Evolutionary conservation across 2,329 filamentous ascomycete genomes (phyloP), one percentile per base, ranked within the genome.

Genomic region (Epichloe coenophiala): DNA sequence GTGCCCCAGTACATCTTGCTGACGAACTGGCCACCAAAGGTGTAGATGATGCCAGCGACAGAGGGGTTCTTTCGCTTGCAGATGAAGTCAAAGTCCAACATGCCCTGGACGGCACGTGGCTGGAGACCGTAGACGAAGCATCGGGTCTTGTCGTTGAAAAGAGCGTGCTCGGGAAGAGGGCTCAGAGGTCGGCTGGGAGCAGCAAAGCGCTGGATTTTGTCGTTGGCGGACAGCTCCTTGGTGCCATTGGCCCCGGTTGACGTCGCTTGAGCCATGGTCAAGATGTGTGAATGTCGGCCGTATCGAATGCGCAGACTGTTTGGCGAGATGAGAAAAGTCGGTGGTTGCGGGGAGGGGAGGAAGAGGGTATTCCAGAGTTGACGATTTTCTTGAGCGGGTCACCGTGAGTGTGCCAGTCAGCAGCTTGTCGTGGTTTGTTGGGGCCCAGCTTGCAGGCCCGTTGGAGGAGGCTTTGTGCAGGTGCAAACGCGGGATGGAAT

Each of bases 1-100:
- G 93, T 98, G 66, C 93, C 93, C 93, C 93, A 98, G 86, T 98
- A 98, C 93, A 98, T 97, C 84, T 98, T 98, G 84, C 89, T 96
- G 69, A 98, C 93, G 83, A 98, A 98, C 75, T 98, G 93, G 61
- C 93, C 93, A 69, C 93, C 93, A 67, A 98, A 98, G 63, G 93
- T 96, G 80, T 98, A 98, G 80, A 98, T 97, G 74, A 98, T 97
- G 68, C 90, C 93, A 59, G 93, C 93, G 53, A 98, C 93, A 53
- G 93, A 98, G 58, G 93, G 93, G 54, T 87, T 94, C 68, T 83
- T 80, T 65, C 93, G 88, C 83, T 97, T 97, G 89, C 93, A 98
- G 76, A 98, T 98, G 81, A 97, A 98, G 79, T 98, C 93, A 71
- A 98, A 98, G 73, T 98, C 93, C 69, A 98, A 86, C 85, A 90